Conservation (phyloP, 2,329 filamentous ascomycete genomes). For the Lasiodiplodia sp. region DNA sequence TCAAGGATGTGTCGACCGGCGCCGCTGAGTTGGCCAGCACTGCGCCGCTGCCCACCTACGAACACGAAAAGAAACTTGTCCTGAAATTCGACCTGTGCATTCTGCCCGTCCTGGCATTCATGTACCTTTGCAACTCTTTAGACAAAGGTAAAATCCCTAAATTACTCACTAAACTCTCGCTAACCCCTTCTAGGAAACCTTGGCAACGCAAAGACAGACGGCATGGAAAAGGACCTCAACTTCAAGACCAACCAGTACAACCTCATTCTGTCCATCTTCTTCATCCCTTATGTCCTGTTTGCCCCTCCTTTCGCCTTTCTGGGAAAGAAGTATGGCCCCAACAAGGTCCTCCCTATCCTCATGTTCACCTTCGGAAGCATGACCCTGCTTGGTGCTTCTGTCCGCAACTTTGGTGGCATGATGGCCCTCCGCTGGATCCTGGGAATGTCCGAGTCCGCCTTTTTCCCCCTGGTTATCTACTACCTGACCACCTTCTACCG, state of each 20-base stretch:
- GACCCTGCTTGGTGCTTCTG: conserved; percentile 66
- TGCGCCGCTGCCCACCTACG: conserved; percentile 7
- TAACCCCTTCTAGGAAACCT: conserved; percentile 42
- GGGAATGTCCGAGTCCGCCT: conserved; percentile 66
- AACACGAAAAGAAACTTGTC: conserved; percentile 51
- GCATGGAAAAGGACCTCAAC: conserved; percentile 60
- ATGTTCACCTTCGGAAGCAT: conserved; percentile 73
- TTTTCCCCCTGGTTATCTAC: conserved; percentile 74
- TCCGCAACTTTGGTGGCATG: conserved; percentile 68
- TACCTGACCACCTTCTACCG: conserved; percentile 71
- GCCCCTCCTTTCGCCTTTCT: conserved; percentile 71
- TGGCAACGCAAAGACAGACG: conserved; percentile 55
- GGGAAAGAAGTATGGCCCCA: conserved; percentile 72
- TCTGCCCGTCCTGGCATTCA: conserved; percentile 64
- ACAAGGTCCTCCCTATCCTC: conserved; percentile 68
- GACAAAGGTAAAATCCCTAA: conserved; percentile 16
- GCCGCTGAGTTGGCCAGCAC: conserved; percentile 8
- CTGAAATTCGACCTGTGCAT: conserved; percentile 63
- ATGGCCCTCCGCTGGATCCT: conserved; percentile 74
- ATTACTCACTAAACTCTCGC: conserved; percentile 29
- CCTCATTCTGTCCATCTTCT: conserved; percentile 74
- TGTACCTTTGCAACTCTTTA: conserved; percentile 63
- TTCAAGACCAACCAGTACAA: conserved; percentile 73
- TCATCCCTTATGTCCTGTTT: conserved; percentile 75
- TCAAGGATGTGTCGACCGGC: conserved; percentile 24